Conservation (phyloP, 345 rosid genomes). For the Carallia pectinifolia region DNA sequence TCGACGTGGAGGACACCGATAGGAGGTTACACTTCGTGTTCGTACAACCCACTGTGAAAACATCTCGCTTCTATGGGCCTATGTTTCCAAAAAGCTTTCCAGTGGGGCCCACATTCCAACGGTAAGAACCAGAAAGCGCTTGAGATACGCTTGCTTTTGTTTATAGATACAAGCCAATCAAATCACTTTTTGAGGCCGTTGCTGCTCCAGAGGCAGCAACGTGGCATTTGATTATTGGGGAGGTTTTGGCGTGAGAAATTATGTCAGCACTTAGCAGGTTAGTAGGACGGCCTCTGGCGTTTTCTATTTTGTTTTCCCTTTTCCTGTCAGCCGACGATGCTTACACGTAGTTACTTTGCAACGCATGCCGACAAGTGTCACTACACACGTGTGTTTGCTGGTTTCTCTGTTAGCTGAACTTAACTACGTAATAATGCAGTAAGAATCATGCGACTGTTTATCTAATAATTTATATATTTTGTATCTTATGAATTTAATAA, state of each 20-base stretch:
- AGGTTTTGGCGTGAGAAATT: background rate
- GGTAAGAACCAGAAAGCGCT: background rate
- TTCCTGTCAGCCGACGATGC: no score
- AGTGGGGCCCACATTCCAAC: background rate
- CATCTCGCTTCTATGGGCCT: conserved; percentile 9
- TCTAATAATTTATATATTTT: no score
- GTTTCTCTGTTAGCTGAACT: no score
- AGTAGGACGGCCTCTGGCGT: no score
- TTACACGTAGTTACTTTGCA: no score
- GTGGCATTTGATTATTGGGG: conserved; percentile 8
- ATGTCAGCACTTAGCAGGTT: background rate
- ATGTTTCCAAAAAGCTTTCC: no score
- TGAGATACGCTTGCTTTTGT: background rate
- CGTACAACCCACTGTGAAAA: conserved; percentile 23
- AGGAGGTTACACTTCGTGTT: conserved; percentile 3
- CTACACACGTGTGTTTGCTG: no score
- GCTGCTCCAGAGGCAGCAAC: background rate
- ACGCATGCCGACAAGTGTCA: no score
- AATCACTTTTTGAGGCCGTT: background rate
- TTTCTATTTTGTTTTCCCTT: no score
- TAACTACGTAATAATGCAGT: no score
- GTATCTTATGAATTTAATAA: no score
- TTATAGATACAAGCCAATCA: background rate
- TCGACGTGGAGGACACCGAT: conserved; percentile 22
- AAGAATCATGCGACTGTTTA: no score